Evolutionary conservation across 2,329 filamentous ascomycete species (phyloP).

Genomic region (Cladobotryum mycophilum): DNA sequence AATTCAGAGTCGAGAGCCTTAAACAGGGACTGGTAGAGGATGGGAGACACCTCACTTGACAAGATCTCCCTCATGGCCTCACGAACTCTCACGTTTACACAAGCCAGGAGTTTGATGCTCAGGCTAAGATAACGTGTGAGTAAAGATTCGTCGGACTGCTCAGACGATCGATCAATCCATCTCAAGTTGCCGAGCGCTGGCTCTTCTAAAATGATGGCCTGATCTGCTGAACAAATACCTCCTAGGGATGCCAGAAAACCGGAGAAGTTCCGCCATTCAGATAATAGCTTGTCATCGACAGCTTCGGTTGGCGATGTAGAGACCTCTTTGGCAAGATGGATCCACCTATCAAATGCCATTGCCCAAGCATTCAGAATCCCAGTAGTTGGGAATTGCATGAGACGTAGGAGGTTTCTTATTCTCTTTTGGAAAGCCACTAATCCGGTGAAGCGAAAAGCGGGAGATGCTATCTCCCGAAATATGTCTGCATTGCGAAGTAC

Average conservation of each 20-base stretch:
- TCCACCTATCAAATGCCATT: slow-evolving; percentile 58
- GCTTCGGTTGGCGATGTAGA: slow-evolving; percentile 45
- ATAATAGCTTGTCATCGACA: slow-evolving; percentile 49
- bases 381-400: slow-evolving; percentile 55
- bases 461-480: slow-evolving; percentile 57
- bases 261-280: slow-evolving; percentile 64
- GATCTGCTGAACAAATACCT: slow-evolving; percentile 58
- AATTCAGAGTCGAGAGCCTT: slow-evolving; percentile 60
- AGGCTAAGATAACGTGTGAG: slow-evolving; percentile 55
- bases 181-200: slow-evolving; percentile 48
- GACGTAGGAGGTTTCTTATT: slow-evolving; percentile 51
- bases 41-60: slow-evolving; percentile 57
- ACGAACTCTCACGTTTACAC: slow-evolving; percentile 56
- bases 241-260: slow-evolving; percentile 62
- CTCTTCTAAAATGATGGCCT: slow-evolving; percentile 52
- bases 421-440: slow-evolving; percentile 65
- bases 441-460: slow-evolving; percentile 60
- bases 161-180: slow-evolving; percentile 60
- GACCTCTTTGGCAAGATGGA: slow-evolving; percentile 57
- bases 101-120: slow-evolving; percentile 60
- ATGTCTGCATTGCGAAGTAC: slow-evolving; percentile 55
- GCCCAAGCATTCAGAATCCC: slow-evolving; percentile 66
- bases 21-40: slow-evolving; percentile 57
- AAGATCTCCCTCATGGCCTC: slow-evolving; percentile 62
- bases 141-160: slow-evolving; percentile 54